Percentiles rank a stretch among this genome's conserved stretches.
Evolutionary conservation across 2,329 filamentous ascomycete species (phyloP).

Genomic region (Epichloe festucae): DNA sequence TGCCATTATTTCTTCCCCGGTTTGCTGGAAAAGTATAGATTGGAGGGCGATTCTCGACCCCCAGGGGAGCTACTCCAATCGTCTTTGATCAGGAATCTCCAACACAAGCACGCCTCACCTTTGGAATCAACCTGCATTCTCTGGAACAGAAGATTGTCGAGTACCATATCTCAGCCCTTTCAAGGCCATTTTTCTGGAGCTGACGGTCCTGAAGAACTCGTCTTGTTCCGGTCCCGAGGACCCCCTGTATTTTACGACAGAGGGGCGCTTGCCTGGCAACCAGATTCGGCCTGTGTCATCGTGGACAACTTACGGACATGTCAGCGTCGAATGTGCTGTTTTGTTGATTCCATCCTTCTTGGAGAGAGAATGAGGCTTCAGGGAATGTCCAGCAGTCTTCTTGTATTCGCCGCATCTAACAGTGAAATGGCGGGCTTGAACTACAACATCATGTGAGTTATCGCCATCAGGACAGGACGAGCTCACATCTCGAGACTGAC

Average conservation of each 20-base stretch:
- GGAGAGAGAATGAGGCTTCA: conserved; percentile 9
- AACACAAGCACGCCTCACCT: conserved; percentile 6
- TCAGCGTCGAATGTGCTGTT: conserved; percentile 10
- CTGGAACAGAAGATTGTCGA: conserved; percentile 3
- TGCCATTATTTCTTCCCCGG: conserved; percentile 17
- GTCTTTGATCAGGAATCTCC: conserved; percentile 3
- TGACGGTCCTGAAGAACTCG: not conserved
- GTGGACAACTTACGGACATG: conserved; percentile 13
- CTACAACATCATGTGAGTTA: conserved; percentile 6
- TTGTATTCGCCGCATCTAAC: not conserved
- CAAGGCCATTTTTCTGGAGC: not conserved
- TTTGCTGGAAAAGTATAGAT: conserved; percentile 9
- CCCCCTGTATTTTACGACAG: conserved; percentile 11
- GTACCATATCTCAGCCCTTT: not conserved
- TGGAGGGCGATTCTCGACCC: not conserved
- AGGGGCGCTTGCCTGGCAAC: conserved; percentile 17
- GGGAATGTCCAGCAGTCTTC: conserved; percentile 8
- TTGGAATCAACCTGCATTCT: conserved; percentile 8
- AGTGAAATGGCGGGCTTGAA: not conserved
- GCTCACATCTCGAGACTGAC: no score
- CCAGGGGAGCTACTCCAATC: not conserved
- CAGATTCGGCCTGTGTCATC: conserved; percentile 9
- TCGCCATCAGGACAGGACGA: not conserved
- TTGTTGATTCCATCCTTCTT: conserved; percentile 7
- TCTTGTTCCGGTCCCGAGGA: conserved; percentile 4